A percentile compares a stretch with the other conserved stretches of the same genome.
phyloP scores from a whole-genome alignment of 441 rosid species.

The Syzygium syzygioides region DNA sequence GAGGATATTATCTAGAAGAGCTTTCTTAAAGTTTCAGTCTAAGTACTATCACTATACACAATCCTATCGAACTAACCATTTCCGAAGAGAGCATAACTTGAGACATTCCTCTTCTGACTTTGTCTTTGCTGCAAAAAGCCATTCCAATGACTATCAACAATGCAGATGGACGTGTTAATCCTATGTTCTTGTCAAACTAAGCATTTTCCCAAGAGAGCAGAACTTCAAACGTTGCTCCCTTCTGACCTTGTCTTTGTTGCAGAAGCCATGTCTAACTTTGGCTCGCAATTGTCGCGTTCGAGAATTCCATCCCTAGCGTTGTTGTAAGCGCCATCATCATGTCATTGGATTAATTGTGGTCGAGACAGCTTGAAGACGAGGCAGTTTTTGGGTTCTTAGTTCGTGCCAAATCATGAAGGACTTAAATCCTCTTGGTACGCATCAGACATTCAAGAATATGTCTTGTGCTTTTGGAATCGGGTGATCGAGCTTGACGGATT shows the following conservation, averaged over 20 bases:
- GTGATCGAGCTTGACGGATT: background rate
- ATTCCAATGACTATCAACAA: background rate
- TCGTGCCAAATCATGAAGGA: background rate
- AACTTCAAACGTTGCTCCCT: background rate
- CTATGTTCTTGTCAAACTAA: background rate
- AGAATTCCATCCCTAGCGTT: background rate
- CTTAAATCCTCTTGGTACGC: background rate
- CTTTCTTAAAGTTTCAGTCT: conserved; percentile 6
- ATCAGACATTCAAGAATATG: background rate
- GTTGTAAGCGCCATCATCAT: background rate
- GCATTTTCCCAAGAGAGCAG: background rate
- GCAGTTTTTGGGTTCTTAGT: background rate
- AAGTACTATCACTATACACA: background rate
- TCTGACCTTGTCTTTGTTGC: background rate
- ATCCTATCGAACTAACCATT: background rate
- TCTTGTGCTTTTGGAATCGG: background rate
- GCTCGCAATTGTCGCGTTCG: background rate
- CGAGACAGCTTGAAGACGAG: background rate
- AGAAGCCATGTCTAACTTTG: background rate
- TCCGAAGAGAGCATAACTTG: background rate
- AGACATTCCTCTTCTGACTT: background rate
- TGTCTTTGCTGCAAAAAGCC: background rate
- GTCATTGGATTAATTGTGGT: background rate
- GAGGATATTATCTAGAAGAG: background rate
- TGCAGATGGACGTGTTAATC: background rate